These are phyloP conservation scores for Phylloboletellus chloephorus DNA, from an alignment of 1,284 basidiomycete species.

Conservation along the genomic window DNA sequence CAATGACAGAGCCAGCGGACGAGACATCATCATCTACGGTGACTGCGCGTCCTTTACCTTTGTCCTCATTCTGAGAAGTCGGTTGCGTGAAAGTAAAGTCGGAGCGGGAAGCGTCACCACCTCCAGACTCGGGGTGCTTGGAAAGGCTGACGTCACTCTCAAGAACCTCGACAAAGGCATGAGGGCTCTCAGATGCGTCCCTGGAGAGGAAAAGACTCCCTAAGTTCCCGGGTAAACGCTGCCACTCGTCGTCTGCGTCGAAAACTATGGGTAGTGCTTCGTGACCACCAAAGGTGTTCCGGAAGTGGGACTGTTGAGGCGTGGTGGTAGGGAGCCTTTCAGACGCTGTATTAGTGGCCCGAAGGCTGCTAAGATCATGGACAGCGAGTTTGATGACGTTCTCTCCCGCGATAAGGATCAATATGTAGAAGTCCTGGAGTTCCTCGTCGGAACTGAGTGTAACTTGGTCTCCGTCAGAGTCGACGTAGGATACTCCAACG, in stretches of 20 bases:
- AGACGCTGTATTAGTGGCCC: conserved; percentile 21
- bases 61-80: conserved; percentile 33
- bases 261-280: conserved; percentile 39
- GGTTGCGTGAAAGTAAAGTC: conserved; percentile 19
- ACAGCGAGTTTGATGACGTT: conserved; percentile 53
- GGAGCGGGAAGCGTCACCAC: conserved; percentile 17
- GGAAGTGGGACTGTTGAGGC: conserved; percentile 34
- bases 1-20: conserved; percentile 54
- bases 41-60: conserved; percentile 48
- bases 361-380: conserved; percentile 49
- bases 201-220: conserved; percentile 34
- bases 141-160: conserved; percentile 41
- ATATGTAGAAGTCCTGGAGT: conserved; percentile 38
- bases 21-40: conserved; percentile 41
- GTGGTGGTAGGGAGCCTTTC: conserved; percentile 37
- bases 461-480: conserved; percentile 64
- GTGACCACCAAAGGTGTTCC: conserved; percentile 52
- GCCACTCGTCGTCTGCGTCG: conserved; percentile 65
- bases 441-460: conserved; percentile 68
- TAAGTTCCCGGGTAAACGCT: conserved; percentile 39
- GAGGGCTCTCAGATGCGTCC: conserved; percentile 38
- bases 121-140: conserved; percentile 19
- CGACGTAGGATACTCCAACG: conserved; percentile 63
- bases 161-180: conserved; percentile 61
- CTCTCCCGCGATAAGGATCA: conserved; percentile 6